Percentiles rank a stretch among this genome's conserved stretches.
Evolutionary conservation across 108 stramenopile genomes (phyloP).

Genomic region (Conticribra guillardii): DNA sequence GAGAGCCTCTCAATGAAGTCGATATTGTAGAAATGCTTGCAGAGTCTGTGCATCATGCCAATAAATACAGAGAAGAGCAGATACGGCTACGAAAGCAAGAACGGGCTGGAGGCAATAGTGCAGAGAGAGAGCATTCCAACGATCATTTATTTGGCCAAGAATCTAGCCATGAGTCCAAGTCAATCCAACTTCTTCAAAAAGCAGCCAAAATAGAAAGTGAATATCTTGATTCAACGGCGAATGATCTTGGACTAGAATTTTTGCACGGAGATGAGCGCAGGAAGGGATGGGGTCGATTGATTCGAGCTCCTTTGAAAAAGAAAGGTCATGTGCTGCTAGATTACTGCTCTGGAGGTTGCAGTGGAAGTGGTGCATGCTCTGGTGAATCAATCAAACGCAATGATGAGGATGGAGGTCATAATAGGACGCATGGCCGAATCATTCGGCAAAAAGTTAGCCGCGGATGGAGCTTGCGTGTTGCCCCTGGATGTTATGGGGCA

Average conservation of each 20-base stretch:
- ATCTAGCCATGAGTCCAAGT: constrained; percentile 13
- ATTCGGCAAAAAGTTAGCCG: constrained; percentile 68
- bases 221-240: constrained; percentile 61
- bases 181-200: constrained; percentile 26
- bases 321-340: constrained; percentile 80
- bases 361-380: not conserved
- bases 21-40: constrained; percentile 61
- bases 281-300: constrained; percentile 64
- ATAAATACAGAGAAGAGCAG: constrained; percentile 31
- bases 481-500: constrained; percentile 75
- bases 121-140: no score
- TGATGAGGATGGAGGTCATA: not conserved
- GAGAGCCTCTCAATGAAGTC: not conserved
- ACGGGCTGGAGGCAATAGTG: not conserved
- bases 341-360: constrained; percentile 62
- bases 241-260: constrained; percentile 75
- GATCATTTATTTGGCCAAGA: no score
- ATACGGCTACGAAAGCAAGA: constrained; percentile 13
- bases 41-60: constrained; percentile 48
- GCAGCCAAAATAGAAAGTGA: constrained; percentile 51
- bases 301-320: constrained; percentile 81
- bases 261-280: constrained; percentile 65
- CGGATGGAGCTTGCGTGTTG: constrained; percentile 47
- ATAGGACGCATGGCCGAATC: constrained; percentile 55
- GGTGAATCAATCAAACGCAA: constrained; percentile 9